Base-by-base conservation (phyloP, 208 protist species). In the Histomonas meleagridis region DNA sequence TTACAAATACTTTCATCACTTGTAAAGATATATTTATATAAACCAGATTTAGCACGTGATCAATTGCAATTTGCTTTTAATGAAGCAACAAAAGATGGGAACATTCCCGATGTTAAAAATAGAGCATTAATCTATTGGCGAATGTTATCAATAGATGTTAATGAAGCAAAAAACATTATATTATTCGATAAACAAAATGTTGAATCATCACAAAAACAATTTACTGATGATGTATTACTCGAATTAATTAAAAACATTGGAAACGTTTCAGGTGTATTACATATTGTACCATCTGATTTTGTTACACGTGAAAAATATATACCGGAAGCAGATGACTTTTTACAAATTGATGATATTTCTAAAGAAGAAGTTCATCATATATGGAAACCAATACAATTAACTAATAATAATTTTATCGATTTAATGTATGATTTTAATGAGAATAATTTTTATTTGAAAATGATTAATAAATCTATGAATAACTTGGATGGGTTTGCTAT, bases 81-180 rank as follows among this genome's bases (percentile, higher is more conserved):
- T 28, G 90, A 94, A 43, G 93, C 94, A 18, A 95, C 94, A 55
- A 90, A 94, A 65, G 95, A 97, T 76, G 95, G 94, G 26, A 96
- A 97, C 91, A 97, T 98, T 93, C 97, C 98, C 43, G 98, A 99
- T 94, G 93, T 99, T 4, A 95, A 98, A 48, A 98, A 99, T 93
- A 96, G 98, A 90, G 98, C 97, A 76, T 99, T 98, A 93, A 96
- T 99, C 26, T 99, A 99, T 94, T 99, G 98, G 98, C 95, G 98
- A 40, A 95, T 99, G 43, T 96, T 99, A 7, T 98, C 97, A 0
- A 97, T 97, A 53, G 97, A 98, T 93, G 96, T 97, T 9, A 96
- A 97, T 65, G 97, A 97, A 16, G 97, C 97, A 26, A 97, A 98
- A 94, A n/a, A 92, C 43, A 92, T 95, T 32, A 93, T 95, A 2